Percentiles rank a stretch among this genome's conserved stretches.
phyloP scores from a whole-genome alignment of 805 yeast species.

The Suhomyces sp. region DNA sequence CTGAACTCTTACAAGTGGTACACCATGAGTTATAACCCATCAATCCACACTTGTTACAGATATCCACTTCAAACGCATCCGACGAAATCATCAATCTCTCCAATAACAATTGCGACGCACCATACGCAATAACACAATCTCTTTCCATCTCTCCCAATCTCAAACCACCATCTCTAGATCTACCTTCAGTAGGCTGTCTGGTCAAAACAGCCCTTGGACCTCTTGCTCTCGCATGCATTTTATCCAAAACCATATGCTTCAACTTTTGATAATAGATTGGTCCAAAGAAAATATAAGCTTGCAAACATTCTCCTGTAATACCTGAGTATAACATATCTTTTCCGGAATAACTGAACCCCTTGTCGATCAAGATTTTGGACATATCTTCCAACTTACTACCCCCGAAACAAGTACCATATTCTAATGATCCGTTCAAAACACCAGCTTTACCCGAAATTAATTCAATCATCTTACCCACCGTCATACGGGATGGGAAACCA shows the following conservation, averaged over 20 bases:
- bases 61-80: conserved; percentile 96
- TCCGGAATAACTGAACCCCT: conserved; percentile 93
- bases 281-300: conserved; percentile 97
- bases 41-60: conserved; percentile 90
- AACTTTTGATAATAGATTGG: conserved; percentile 97
- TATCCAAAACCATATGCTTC: conserved; percentile 98
- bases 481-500: conserved; percentile 99
- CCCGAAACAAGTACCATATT: conserved; percentile 98
- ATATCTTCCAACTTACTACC: conserved; percentile 95
- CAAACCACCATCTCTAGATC: conserved; percentile 98
- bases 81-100: conserved; percentile 96
- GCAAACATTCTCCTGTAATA: conserved; percentile 94
- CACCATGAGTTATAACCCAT: conserved; percentile 99
- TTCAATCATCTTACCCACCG: conserved; percentile 98
- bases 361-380: conserved; percentile 84
- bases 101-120: conserved; percentile 90
- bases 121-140: conserved; percentile 99
- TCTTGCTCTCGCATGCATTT: conserved; percentile 99
- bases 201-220: conserved; percentile 98
- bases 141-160: conserved; percentile 99
- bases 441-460: conserved; percentile 97
- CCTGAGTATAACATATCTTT: conserved; percentile 98
- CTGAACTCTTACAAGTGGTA: conserved; percentile 89
- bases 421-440: conserved; percentile 84
- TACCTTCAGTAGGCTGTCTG: conserved; percentile 98